These are phyloP conservation scores for Berkeleyomyces basicola DNA, from an alignment of 2,329 filamentous ascomycete species.

Conservation along the genomic window DNA sequence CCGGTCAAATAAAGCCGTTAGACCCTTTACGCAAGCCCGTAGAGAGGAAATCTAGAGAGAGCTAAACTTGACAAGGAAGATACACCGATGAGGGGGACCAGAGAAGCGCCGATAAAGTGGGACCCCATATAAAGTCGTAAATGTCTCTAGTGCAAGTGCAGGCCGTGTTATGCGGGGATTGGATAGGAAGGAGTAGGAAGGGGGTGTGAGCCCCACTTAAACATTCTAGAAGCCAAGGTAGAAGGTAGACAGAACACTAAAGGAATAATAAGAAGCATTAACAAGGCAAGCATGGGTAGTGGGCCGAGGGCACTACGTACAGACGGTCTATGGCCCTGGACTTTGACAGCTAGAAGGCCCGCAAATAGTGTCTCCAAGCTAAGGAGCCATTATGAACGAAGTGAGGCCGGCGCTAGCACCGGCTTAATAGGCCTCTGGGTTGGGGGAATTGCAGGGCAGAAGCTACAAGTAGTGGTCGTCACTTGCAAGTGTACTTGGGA, in stretches of 20 bases:
- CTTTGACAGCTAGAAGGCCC: neutral
- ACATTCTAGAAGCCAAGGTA: neutral
- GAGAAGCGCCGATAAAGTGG: neutral
- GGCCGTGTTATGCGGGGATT: neutral
- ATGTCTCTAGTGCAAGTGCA: no score
- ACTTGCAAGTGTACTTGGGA: neutral
- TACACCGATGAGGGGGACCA: neutral
- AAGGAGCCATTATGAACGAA: neutral
- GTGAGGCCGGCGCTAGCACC: slow-evolving; percentile 1
- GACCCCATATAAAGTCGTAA: neutral
- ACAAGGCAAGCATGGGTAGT: neutral
- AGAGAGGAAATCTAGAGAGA: neutral
- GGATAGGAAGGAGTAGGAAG: neutral
- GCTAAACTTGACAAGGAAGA: neutral
- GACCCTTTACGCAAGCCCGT: neutral
- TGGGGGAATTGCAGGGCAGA: neutral
- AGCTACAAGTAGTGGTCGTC: no score
- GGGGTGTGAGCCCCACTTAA: neutral
- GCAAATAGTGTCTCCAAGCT: neutral
- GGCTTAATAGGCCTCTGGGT: neutral
- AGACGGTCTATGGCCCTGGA: neutral
- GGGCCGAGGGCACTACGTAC: neutral
- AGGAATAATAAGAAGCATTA: neutral
- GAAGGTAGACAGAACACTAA: neutral
- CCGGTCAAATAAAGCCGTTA: neutral